A percentile compares a stretch with the other conserved stretches of the same genome.
These are phyloP conservation scores for Trichoderma breve DNA, from an alignment of 2,329 filamentous ascomycete genomes.

Conservation along the genomic window DNA sequence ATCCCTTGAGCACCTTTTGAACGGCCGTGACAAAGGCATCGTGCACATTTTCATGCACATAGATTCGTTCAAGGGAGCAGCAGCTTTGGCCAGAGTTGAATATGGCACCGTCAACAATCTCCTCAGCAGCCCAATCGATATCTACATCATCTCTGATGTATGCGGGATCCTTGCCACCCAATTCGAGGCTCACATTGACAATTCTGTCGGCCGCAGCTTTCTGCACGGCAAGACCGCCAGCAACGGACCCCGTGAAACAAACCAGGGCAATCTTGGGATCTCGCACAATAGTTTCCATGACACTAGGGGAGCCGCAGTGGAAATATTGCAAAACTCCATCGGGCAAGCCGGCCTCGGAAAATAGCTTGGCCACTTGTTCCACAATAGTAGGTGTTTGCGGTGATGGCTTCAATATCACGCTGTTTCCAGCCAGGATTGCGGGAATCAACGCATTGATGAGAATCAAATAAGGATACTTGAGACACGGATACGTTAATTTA, in stretches of 20 bases:
- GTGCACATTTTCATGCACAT: slow-evolving; percentile 82
- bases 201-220: slow-evolving; percentile 80
- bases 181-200: slow-evolving; percentile 82
- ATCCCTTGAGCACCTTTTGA: slow-evolving; percentile 75
- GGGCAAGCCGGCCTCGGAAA: slow-evolving; percentile 77
- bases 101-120: slow-evolving; percentile 92
- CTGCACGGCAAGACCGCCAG: slow-evolving; percentile 82
- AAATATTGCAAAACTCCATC: slow-evolving; percentile 86
- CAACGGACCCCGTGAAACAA: slow-evolving; percentile 92
- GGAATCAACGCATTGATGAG: slow-evolving; percentile 90
- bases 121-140: slow-evolving; percentile 83
- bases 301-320: slow-evolving; percentile 75
- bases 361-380: slow-evolving; percentile 76
- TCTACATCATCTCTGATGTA: slow-evolving; percentile 87
- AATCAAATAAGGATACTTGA: slow-evolving; percentile 88
- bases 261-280: slow-evolving; percentile 75
- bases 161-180: slow-evolving; percentile 92
- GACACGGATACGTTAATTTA: slow-evolving; percentile 15
- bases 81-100: slow-evolving; percentile 99
- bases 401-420: slow-evolving; percentile 90
- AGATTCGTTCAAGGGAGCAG: slow-evolving; percentile 88
- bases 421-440: slow-evolving; percentile 85
- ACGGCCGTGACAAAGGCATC: slow-evolving; percentile 77
- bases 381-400: slow-evolving; percentile 91
- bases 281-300: slow-evolving; percentile 75